Base-by-base conservation (phyloP, 2,329 filamentous ascomycete species). In the Calycina herbarum region DNA sequence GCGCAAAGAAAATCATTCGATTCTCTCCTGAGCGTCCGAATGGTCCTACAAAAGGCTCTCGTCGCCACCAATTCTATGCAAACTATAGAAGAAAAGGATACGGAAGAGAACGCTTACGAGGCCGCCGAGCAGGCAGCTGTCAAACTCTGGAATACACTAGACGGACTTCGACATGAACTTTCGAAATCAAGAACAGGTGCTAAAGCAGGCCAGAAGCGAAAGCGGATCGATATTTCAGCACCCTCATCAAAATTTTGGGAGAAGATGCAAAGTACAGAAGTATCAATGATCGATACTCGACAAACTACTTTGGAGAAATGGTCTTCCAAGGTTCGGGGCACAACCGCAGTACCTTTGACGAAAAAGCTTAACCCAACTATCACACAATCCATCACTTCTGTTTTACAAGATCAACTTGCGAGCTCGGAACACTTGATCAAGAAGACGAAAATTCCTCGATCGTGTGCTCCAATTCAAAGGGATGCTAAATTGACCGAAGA, bases 11-110 rank as follows among this genome's bases (percentile, higher is more conserved):
- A 89, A 68, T 87, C 89, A 0, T 99, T 97, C 74, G 94, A 98
- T 72, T 87, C 91, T 0, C 85, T 98, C 0, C 84, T 99, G 38
- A 96, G 97, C 78, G 86, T 93, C 15, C 89, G 95, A 24, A 97
- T 99, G 74, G 91, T 94, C 67, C 80, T 99, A 20, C 96, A 99
- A 77, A 98, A 97, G 77, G 93, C 92, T 1, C 80, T 99, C 15
- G 85, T 95, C 17, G 89, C 91, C 0, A 86, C 89, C 31, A 97
- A 97, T 77, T 90, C 93, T 0, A 82, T 96, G 51, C 77, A 83
- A 17, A 75, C 80, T 0, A 71, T 83, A 1, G 78, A 80, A 11
- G 75, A 81, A 1, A 79, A 80, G 3, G 78, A 82, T 1, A 76
- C 78, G 2, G 73, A 69, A 45, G 71, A 76, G 35, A 70, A 70